phyloP scores from a whole-genome alignment of 768 basidiomycete genomes.

The Leccinum uliginosum region DNA sequence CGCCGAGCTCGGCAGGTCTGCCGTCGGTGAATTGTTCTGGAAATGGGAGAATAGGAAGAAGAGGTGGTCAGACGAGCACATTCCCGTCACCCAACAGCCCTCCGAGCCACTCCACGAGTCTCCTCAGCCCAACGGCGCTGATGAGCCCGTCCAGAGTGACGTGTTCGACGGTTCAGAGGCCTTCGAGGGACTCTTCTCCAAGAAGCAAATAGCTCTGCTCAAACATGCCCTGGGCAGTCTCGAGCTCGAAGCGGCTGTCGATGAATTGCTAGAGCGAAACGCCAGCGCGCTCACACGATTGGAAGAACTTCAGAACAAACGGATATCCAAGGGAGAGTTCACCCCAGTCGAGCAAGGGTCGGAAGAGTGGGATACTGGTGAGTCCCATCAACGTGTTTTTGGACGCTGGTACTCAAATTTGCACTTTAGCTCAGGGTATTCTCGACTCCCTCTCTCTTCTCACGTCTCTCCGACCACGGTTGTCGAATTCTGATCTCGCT shows the following conservation, averaged over 20 bases:
- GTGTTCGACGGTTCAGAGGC: slow-evolving; percentile 35
- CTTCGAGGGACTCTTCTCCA: slow-evolving; percentile 52
- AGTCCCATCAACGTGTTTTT: slow-evolving; percentile 20
- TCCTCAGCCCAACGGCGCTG: slow-evolving; percentile 12
- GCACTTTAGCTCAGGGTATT: slow-evolving; percentile 63
- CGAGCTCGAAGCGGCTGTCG: slow-evolving; percentile 65
- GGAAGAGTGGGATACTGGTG: slow-evolving; percentile 83
- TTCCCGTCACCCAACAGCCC: slow-evolving; percentile 1
- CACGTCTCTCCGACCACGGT: slow-evolving; percentile 67
- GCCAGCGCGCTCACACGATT: slow-evolving; percentile 58
- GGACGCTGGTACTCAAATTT: slow-evolving; percentile 10
- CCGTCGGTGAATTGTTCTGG: slow-evolving; percentile 58
- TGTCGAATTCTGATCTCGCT: slow-evolving; percentile 34
- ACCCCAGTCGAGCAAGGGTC: slow-evolving; percentile 57
- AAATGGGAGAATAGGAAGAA: slow-evolving; percentile 43
- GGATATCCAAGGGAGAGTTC: slow-evolving; percentile 46
- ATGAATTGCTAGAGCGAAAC: slow-evolving; percentile 65
- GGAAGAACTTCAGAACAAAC: slow-evolving; percentile 58
- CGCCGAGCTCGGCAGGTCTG: slow-evolving; percentile 59
- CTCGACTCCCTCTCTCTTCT: slow-evolving; percentile 64
- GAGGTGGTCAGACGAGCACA: slow-evolving; percentile 24
- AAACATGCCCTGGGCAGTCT: slow-evolving; percentile 57
- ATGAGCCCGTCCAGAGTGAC: slow-evolving; percentile 3
- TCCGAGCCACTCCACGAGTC: background rate
- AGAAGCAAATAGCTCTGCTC: slow-evolving; percentile 52